Percentiles rank a stretch among this genome's conserved stretches.
Conservation (phyloP, 2,329 filamentous ascomycete genomes). For the Colletotrichum echinochloae region DNA sequence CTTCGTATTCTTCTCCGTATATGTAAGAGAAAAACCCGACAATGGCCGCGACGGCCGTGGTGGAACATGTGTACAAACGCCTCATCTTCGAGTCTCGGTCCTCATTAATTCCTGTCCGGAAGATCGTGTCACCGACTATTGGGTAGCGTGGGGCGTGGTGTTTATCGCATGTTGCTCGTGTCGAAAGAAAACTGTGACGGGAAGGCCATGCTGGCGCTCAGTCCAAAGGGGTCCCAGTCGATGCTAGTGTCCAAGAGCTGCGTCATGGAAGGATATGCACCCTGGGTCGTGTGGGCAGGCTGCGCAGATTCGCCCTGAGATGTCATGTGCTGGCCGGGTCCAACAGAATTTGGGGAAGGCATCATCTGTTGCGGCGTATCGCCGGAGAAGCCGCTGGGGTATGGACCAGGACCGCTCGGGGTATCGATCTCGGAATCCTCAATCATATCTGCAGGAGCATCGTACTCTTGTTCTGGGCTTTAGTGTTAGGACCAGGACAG, state of each 20-base stretch:
- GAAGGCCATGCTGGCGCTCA: constrained; percentile 96
- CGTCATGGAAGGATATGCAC: constrained; percentile 72
- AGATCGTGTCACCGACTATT: not conserved
- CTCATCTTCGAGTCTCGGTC: not conserved
- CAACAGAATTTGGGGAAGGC: constrained; percentile 53
- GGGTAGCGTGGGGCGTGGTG: constrained; percentile 6
- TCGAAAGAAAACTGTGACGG: constrained; percentile 85
- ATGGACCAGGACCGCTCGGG: constrained; percentile 73
- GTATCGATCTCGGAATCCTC: constrained; percentile 83
- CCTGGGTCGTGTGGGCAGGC: constrained; percentile 46
- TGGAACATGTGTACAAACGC: constrained; percentile 3
- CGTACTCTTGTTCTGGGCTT: constrained; percentile 94
- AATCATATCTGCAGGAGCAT: constrained; percentile 88
- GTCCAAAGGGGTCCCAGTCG: constrained; percentile 92
- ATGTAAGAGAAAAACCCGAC: constrained; percentile 11
- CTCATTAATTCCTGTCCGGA: not conserved
- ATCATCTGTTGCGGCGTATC: constrained; percentile 56
- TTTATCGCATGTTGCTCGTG: constrained; percentile 65
- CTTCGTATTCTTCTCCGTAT: constrained; percentile 17
- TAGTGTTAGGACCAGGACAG: constrained; percentile 76
- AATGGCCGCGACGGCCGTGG: constrained; percentile 16
- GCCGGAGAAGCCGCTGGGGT: constrained; percentile 67
- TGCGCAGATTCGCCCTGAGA: constrained; percentile 52
- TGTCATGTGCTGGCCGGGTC: constrained; percentile 52
- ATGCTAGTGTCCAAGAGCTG: constrained; percentile 81